Conservation (phyloP, 2,329 filamentous ascomycete genomes). For the Diaporthe eres region DNA sequence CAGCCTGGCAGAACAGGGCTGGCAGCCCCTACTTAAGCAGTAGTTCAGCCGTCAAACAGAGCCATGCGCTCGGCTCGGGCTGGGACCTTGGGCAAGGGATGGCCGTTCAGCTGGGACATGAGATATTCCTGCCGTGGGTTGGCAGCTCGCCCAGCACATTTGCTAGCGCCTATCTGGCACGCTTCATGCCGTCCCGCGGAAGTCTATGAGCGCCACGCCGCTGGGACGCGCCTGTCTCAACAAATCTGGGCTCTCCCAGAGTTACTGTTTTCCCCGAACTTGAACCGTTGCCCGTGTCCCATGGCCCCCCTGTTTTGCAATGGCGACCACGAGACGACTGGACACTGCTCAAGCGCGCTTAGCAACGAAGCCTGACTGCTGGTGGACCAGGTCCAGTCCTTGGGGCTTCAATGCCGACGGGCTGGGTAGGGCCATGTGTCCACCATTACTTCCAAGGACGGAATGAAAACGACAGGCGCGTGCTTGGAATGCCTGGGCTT, state of each 20-base stretch:
- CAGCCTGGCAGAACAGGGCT: not conserved
- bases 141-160: not conserved
- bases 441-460: conserved; percentile 25
- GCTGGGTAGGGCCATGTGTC: conserved; percentile 3
- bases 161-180: conserved; percentile 17
- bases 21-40: not conserved
- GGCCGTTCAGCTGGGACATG: not conserved
- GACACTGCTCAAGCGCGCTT: not conserved
- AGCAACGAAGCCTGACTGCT: conserved; percentile 1
- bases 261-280: conserved; percentile 2
- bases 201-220: conserved; percentile 6
- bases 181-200: conserved; percentile 30
- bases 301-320: not conserved
- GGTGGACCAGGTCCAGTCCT: conserved; percentile 10
- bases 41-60: conserved; percentile 2
- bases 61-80: not conserved
- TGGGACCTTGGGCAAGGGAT: not conserved
- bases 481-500: not conserved
- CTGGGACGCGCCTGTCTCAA: conserved; percentile 31
- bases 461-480: not conserved
- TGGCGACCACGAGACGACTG: not conserved
- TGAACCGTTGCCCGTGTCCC: conserved; percentile 6
- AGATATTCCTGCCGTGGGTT: not conserved
- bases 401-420: not conserved
- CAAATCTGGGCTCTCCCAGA: conserved; percentile 7